Base-by-base conservation (phyloP, 106 monocot species). In the Dendrobium huoshanense region DNA sequence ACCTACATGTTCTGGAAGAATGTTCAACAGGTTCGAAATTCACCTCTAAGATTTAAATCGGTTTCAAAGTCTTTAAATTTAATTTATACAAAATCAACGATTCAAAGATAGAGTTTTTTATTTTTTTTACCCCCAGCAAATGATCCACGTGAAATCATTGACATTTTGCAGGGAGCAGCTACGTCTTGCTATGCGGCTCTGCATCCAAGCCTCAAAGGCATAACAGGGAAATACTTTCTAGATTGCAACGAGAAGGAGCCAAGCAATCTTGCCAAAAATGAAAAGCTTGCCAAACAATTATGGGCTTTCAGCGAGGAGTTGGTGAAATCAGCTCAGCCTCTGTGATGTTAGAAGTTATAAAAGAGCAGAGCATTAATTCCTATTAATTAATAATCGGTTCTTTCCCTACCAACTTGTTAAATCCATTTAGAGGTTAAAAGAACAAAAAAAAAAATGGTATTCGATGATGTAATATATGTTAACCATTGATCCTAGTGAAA, bases 1-100 rank as follows among this genome's bases (percentile, higher is more conserved):
- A 92, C 88, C 42, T 92, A 82, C 78, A 78, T 92, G 29, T 81
- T 86, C 17, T 98, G 97, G 97, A 98, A 98, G 88, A 98, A 85
- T 78, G 92, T 98, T 29, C 94, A 92, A 25, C 94, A 97, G 94
- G 96, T 97, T 10, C 13, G 51, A 51, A 51, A 2, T 37, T 37
- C 37, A 37, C 37, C 37, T 37, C 3, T 37, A 37, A 2, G 37
- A 3, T 37, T 37, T 37, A 37, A 37, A 37, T 37, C 37, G 37
- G 37, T 37, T 37, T 51, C 45, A 45, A 45, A 9, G 13, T 51
- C 51, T 15, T 51, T 15, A 13, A 13, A 51, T 13, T 51, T 10
- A 51, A 45, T 3, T 51, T 51, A 13, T 2, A 51, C 10, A 51
- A 0, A 13, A 51, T 15, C 10, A 51, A 51, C 2, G 51, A 51